Base-by-base conservation (phyloP, 2,329 filamentous ascomycete genomes). In the Trichoderma atrobrunneum region DNA sequence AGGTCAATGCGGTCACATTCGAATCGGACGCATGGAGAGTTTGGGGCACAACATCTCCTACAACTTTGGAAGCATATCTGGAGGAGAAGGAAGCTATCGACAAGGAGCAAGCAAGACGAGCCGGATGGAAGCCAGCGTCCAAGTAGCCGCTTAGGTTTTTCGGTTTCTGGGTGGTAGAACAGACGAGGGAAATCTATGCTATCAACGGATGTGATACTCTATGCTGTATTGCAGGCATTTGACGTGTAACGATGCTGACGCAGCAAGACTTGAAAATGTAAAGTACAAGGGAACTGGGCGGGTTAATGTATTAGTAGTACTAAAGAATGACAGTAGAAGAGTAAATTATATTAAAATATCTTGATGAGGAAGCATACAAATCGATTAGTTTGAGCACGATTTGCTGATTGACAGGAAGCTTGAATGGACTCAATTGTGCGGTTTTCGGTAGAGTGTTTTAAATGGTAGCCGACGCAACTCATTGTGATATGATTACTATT, bases 1-100 rank as follows among this genome's bases (percentile, higher is more conserved):
- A 80, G 34, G 74, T 87, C 57, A 81, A 85, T 77, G 82, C 81
- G 61, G 80, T 77, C 69, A 87, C 86, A 24, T 87, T 83, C 74
- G 78, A 83, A 77, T 79, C 84, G 71, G 81, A 79, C 32, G 82
- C 85, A 3, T 93, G 91, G 91, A 85, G 84, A 78, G 80, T 93
- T 65, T 91, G 90, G 87, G 91, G 91, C 16, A 91, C 88, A 24
- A 82, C 88, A 34, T 79, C 85, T 56, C 85, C 88, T 76, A 89
- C 87, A 14, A 86, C 85, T 1, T 78, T 86, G 3, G 81, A 87
- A 73, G 74, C 72, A 6, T 85, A 80, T 57, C 36, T 76, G 28
- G 76, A 81, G 8, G 82, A 85, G 74, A 79, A 80, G 76, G 77
- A 79, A 21, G 76, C 80, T 67, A 76, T 81, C 34, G 76, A 79